Evolutionary conservation across 495 filamentous ascomycete genomes (phyloP).

Genomic region (Glarea lozoyensis): DNA sequence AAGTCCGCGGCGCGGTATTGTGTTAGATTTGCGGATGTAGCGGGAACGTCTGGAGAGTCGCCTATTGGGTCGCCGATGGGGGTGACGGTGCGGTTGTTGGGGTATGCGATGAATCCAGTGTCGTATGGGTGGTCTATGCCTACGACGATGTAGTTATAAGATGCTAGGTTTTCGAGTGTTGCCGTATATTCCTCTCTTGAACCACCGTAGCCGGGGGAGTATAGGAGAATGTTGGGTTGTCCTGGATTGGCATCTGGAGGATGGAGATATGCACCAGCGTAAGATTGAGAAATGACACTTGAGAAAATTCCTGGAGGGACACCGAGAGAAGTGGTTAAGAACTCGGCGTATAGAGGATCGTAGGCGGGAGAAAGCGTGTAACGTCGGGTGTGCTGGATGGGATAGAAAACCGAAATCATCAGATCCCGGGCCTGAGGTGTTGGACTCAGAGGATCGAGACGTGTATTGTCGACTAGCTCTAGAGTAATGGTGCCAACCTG

Average conservation of each 20-base stretch:
- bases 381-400: constrained; percentile 10
- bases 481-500: not conserved
- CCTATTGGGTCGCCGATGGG: constrained; percentile 26
- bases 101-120: constrained; percentile 15
- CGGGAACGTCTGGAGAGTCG: not conserved
- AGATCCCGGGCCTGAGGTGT: constrained; percentile 26
- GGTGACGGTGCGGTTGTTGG: constrained; percentile 20
- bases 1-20: constrained; percentile 26
- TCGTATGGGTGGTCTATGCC: not conserved
- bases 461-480: constrained; percentile 2
- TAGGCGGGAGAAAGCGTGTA: not conserved
- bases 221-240: constrained; percentile 25
- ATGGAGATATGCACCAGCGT: not conserved
- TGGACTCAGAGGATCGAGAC: not conserved
- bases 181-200: constrained; percentile 32
- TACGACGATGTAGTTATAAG: constrained; percentile 31
- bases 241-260: constrained; percentile 1
- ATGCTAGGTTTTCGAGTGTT: constrained; percentile 34
- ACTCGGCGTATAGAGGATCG: constrained; percentile 10
- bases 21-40: no score
- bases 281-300: not conserved
- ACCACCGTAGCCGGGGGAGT: constrained; percentile 25
- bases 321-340: constrained; percentile 8
- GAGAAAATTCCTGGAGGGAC: not conserved
- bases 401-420: constrained; percentile 28